Evolutionary conservation across 108 stramenopile species (phyloP).

Genomic region (Chaetoceros muelleri): DNA sequence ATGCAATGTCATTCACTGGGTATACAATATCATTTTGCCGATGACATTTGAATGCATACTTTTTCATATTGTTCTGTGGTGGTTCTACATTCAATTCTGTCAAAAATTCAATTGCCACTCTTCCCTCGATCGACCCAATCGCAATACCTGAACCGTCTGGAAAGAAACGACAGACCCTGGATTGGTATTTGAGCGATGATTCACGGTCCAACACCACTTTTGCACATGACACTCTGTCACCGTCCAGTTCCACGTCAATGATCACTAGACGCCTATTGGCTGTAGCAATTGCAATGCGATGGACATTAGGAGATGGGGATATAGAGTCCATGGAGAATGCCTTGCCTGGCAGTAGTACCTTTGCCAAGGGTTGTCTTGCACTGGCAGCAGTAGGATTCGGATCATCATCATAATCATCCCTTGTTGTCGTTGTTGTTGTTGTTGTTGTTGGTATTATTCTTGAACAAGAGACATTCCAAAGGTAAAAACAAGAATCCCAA

Average conservation of each 20-base stretch:
- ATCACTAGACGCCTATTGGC: slow-evolving; percentile 43
- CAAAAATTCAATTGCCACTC: slow-evolving; percentile 88
- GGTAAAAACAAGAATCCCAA: slow-evolving; percentile 49
- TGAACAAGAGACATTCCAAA: slow-evolving; percentile 57
- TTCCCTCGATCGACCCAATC: slow-evolving; percentile 90
- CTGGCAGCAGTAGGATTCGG: slow-evolving; percentile 11
- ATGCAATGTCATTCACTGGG: slow-evolving; percentile 95
- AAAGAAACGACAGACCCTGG: slow-evolving; percentile 71
- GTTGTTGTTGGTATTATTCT: neutral
- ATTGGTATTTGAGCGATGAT: slow-evolving; percentile 81
- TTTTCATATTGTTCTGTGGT: slow-evolving; percentile 31
- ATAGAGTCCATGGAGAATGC: slow-evolving; percentile 72
- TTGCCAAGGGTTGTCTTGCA: too few relatives aligned
- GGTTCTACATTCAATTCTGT: slow-evolving; percentile 43
- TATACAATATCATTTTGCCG: slow-evolving; percentile 82
- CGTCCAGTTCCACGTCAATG: slow-evolving; percentile 40
- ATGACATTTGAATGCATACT: slow-evolving; percentile 98
- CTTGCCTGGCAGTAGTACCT: slow-evolving; percentile 79
- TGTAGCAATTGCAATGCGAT: slow-evolving; percentile 53
- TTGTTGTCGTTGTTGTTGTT: neutral
- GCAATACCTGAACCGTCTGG: slow-evolving; percentile 73
- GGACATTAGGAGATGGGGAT: slow-evolving; percentile 7
- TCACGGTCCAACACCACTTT: slow-evolving; percentile 55
- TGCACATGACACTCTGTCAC: slow-evolving; percentile 8
- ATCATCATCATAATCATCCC: neutral